Conservation (phyloP, 2,329 filamentous ascomycete genomes). For the Bisporella sp. region DNA sequence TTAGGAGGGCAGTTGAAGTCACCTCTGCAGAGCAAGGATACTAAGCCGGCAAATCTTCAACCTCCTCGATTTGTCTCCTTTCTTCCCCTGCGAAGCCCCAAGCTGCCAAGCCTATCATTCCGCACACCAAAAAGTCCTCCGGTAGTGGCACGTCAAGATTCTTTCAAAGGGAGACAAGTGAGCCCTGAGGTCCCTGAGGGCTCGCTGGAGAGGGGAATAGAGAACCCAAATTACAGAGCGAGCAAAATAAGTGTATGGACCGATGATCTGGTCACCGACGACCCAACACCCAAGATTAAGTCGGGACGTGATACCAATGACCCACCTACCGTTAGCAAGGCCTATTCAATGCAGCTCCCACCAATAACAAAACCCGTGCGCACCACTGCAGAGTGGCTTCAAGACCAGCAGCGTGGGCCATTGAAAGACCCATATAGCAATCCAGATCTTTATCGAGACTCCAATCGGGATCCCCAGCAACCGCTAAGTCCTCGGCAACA, state of each 20-base stretch:
- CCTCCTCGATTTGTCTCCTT: not conserved
- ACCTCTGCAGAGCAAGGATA: constrained; percentile 9
- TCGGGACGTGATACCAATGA: constrained; percentile 2
- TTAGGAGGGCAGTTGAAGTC: constrained; percentile 20
- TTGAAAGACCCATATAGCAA: too few species aligned
- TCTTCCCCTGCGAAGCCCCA: not conserved
- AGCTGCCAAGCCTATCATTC: not conserved
- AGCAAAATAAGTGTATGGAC: constrained; percentile 23
- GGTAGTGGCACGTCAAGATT: not conserved
- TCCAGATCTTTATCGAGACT: too few species aligned
- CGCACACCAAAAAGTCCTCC: not conserved
- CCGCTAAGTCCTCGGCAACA: not conserved
- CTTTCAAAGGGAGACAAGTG: not conserved
- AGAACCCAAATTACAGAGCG: constrained; percentile 8
- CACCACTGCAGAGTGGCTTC: constrained; percentile 15
- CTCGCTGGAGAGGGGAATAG: not conserved
- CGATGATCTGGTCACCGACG: constrained; percentile 15
- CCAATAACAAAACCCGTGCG: constrained; percentile 4
- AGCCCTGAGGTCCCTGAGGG: constrained; percentile 1
- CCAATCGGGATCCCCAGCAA: too few species aligned
- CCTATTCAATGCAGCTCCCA: constrained; percentile 10
- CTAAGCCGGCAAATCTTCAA: not conserved
- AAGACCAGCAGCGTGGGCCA: not conserved
- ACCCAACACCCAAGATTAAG: constrained; percentile 7
- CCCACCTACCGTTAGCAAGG: not conserved